Conservation (phyloP, 2,329 filamentous ascomycete species). For the Metarhizium humberi region DNA sequence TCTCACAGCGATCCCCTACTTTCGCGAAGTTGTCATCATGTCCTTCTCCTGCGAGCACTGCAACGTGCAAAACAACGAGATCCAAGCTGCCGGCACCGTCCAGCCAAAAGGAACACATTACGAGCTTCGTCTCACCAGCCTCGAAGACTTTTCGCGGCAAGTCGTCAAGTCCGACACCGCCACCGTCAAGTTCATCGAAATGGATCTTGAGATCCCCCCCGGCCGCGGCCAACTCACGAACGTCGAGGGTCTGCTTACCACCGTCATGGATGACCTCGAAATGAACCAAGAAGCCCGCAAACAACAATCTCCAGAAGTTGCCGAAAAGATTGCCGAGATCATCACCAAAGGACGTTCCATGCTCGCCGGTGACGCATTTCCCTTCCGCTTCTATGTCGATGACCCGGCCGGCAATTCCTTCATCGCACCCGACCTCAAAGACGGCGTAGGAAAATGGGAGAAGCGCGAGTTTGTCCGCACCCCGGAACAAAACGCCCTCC, state of each 20-base stretch:
- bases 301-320: slow-evolving; percentile 66
- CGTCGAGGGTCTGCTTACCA: slow-evolving; percentile 76
- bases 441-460: slow-evolving; percentile 77
- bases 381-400: slow-evolving; percentile 81
- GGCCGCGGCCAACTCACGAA: slow-evolving; percentile 90
- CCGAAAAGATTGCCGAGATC: slow-evolving; percentile 67
- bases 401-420: slow-evolving; percentile 94
- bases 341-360: slow-evolving; percentile 68
- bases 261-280: slow-evolving; percentile 71
- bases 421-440: slow-evolving; percentile 78
- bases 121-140: slow-evolving; percentile 65
- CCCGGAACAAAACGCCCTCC: slow-evolving; percentile 72
- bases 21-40: slow-evolving; percentile 95
- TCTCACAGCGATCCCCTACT: slow-evolving; percentile 89
- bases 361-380: slow-evolving; percentile 67
- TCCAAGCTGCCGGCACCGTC: slow-evolving; percentile 85
- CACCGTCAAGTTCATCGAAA: slow-evolving; percentile 75
- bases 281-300: slow-evolving; percentile 77
- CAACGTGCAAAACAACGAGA: slow-evolving; percentile 81
- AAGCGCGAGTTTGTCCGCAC: slow-evolving; percentile 78
- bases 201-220: slow-evolving; percentile 87
- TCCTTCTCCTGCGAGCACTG: slow-evolving; percentile 92
- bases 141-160: slow-evolving; percentile 71
- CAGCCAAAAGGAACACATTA: slow-evolving; percentile 83
- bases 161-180: slow-evolving; percentile 90